Conservation (phyloP, 2,329 filamentous ascomycete genomes). For the Neospermospora avenae region DNA sequence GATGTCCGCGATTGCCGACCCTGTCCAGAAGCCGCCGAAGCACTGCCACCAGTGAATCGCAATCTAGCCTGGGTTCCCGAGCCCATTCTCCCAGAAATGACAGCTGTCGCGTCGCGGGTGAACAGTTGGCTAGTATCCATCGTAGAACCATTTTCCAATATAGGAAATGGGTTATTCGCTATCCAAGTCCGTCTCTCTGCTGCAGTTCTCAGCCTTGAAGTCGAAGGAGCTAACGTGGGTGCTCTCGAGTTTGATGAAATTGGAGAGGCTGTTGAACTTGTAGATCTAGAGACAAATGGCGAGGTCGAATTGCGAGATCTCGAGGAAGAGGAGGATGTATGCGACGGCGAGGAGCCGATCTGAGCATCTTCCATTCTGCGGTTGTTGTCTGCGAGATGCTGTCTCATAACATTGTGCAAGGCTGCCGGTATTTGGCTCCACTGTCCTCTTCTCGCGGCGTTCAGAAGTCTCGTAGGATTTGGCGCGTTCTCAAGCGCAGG, state of each 20-base stretch:
- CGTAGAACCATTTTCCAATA: too few species aligned
- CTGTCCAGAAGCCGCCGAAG: background rate
- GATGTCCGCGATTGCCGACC: background rate
- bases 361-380: slow-evolving; percentile 19
- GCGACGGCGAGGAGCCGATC: slow-evolving; percentile 13
- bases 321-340: slow-evolving; percentile 3
- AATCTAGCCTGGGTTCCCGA: background rate
- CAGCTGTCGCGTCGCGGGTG: background rate
- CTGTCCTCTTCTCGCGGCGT: slow-evolving; percentile 51
- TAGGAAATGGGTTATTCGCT: too few species aligned
- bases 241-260: background rate
- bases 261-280: background rate
- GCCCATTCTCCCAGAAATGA: background rate
- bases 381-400: slow-evolving; percentile 26
- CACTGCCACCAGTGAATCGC: background rate
- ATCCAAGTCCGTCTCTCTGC: too few species aligned
- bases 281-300: background rate
- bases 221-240: background rate
- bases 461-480: slow-evolving; percentile 51
- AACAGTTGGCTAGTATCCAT: too few species aligned
- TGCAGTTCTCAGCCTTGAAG: background rate
- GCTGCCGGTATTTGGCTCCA: slow-evolving; percentile 58
- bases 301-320: background rate
- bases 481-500: slow-evolving; percentile 33
- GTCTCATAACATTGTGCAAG: slow-evolving; percentile 50